Percentiles rank a stretch among this genome's conserved stretches.
These are phyloP conservation scores for Geotrichum fermentans DNA, from an alignment of 1,139 yeast genomes.

Conservation along the genomic window DNA sequence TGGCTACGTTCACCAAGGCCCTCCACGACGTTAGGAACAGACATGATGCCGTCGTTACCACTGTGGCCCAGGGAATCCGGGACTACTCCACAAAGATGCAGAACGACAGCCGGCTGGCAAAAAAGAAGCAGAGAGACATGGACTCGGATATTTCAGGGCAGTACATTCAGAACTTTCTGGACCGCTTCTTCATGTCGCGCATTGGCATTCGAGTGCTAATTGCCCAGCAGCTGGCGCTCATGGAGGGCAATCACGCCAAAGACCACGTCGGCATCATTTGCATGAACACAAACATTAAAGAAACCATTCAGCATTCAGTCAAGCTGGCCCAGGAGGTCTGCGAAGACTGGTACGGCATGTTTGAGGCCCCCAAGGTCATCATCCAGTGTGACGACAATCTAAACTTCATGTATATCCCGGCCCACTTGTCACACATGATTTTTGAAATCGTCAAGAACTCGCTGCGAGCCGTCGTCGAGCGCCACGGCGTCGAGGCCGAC, in stretches of 20 bases:
- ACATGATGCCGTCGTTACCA: constrained; percentile 91
- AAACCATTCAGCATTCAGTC: constrained; percentile 75
- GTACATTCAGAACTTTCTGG: constrained; percentile 69
- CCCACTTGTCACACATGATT: constrained; percentile 82
- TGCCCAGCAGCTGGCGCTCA: constrained; percentile 80
- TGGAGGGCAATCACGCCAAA: constrained; percentile 50
- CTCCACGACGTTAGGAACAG: constrained; percentile 69
- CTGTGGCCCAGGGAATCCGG: constrained; percentile 90
- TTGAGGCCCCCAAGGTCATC: constrained; percentile 75
- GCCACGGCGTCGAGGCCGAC: constrained; percentile 47
- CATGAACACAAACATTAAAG: constrained; percentile 71
- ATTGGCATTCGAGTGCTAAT: constrained; percentile 84
- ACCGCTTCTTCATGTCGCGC: constrained; percentile 76
- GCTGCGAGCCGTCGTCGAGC: constrained; percentile 76
- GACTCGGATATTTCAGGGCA: constrained; percentile 36
- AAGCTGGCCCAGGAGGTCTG: constrained; percentile 82
- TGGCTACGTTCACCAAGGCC: constrained; percentile 59
- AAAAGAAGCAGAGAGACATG: constrained; percentile 30
- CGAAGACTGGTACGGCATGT: constrained; percentile 77
- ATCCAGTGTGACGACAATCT: constrained; percentile 64
- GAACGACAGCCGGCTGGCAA: neutral
- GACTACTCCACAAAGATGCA: constrained; percentile 48
- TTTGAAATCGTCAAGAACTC: constrained; percentile 81
- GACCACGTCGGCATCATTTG: constrained; percentile 80
- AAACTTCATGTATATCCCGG: constrained; percentile 83